Conservation (phyloP, 2,329 filamentous ascomycete genomes). For the Colletotrichum sansevieriae region DNA sequence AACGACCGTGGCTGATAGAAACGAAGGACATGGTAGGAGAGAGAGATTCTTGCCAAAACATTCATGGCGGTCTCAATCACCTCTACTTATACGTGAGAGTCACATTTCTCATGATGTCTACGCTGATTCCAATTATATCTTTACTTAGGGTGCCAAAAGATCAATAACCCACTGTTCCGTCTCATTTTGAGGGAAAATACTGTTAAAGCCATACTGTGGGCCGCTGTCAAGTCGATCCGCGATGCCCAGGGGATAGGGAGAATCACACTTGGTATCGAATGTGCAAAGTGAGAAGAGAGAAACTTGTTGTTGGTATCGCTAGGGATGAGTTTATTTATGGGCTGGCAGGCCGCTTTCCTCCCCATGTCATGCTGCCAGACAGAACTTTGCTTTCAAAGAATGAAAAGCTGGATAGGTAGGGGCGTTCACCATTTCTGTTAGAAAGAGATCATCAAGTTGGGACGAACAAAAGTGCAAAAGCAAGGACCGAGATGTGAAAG, state of each 20-base stretch:
- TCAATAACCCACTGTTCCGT: constrained; percentile 3
- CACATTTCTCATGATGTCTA: neutral
- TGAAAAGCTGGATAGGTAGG: neutral
- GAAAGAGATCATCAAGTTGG: neutral
- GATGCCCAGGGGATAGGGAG: neutral
- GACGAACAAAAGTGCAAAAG: neutral
- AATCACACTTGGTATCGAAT: neutral
- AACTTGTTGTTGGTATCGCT: neutral
- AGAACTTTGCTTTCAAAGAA: neutral
- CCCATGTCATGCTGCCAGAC: neutral
- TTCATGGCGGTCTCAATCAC: neutral
- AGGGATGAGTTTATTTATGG: constrained; percentile 13
- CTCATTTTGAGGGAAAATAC: neutral
- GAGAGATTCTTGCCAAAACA: neutral
- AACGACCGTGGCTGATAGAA: neutral
- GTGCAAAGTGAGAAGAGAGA: neutral
- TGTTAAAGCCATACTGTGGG: neutral
- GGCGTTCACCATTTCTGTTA: neutral
- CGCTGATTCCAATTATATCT: neutral
- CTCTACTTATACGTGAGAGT: neutral
- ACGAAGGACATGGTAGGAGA: neutral
- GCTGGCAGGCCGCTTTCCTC: neutral
- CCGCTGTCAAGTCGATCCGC: neutral
- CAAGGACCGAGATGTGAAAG: neutral
- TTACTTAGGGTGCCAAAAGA: neutral